Conservation (phyloP, 495 filamentous ascomycete species). For the Penicillium subrubescens region DNA sequence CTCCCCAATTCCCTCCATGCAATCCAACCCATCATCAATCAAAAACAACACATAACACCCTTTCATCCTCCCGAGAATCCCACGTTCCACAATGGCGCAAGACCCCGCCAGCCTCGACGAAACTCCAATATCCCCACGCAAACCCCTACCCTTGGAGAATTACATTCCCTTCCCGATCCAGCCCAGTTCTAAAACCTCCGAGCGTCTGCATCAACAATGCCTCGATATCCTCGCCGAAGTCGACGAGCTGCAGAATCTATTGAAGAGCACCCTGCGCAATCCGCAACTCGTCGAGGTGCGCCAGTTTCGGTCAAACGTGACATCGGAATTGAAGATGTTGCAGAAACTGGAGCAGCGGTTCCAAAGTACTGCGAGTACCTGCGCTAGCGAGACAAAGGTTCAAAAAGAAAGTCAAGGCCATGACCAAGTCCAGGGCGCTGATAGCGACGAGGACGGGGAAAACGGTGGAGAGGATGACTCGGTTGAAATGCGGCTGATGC, state of each 20-base stretch:
- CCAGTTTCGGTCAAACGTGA: conserved; percentile 50
- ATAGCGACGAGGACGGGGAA: conserved; percentile 9
- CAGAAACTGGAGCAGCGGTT: conserved; percentile 46
- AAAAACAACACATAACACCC: background rate
- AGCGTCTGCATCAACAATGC: conserved; percentile 44
- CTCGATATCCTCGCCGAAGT: conserved; percentile 47
- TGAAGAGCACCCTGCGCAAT: conserved; percentile 47
- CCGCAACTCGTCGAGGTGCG: conserved; percentile 55
- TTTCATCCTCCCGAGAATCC: background rate
- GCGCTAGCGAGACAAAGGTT: background rate
- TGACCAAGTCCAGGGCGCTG: background rate
- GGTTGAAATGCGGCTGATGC: conserved; percentile 32
- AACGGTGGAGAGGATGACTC: conserved; percentile 11
- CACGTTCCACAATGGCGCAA: conserved; percentile 14
- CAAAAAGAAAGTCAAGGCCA: background rate
- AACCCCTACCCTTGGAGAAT: background rate
- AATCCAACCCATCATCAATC: no score
- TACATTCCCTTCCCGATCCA: background rate
- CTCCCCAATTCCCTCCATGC: background rate
- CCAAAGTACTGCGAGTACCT: background rate
- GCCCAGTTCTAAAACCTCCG: conserved; percentile 22
- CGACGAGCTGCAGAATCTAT: conserved; percentile 46
- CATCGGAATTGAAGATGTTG: conserved; percentile 51
- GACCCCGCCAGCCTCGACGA: conserved; percentile 8
- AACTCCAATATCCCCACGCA: background rate